Conservation (phyloP, 2,329 filamentous ascomycete genomes). For the Aspergillus amoenus region DNA sequence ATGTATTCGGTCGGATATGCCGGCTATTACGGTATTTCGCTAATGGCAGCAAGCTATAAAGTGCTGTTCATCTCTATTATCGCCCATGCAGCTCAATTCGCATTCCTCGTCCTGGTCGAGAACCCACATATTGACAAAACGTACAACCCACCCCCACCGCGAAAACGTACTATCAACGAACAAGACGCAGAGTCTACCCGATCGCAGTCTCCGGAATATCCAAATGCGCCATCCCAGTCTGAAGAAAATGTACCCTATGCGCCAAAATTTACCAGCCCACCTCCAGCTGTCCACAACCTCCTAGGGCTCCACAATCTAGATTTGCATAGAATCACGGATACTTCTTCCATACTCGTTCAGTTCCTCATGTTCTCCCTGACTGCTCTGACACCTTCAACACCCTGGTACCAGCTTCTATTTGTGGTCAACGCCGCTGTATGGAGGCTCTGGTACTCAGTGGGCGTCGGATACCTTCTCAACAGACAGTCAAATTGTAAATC, state of each 20-base stretch:
- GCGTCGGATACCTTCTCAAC: slow-evolving; percentile 80
- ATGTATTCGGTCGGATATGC: slow-evolving; percentile 99
- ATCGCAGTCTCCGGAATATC: slow-evolving; percentile 31
- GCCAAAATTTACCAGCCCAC: slow-evolving; percentile 50
- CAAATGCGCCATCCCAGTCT: slow-evolving; percentile 32
- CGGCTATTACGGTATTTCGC: slow-evolving; percentile 95
- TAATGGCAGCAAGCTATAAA: slow-evolving; percentile 97
- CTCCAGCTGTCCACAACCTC: slow-evolving; percentile 75
- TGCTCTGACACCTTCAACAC: slow-evolving; percentile 73
- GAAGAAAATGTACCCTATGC: slow-evolving; percentile 39
- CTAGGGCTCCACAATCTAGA: slow-evolving; percentile 83
- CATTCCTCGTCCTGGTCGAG: slow-evolving; percentile 87
- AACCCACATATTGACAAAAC: slow-evolving; percentile 98
- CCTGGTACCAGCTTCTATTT: slow-evolving; percentile 74
- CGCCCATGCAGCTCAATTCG: slow-evolving; percentile 91
- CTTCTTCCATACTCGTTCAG: slow-evolving; percentile 73
- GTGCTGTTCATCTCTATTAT: slow-evolving; percentile 95
- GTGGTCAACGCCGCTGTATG: slow-evolving; percentile 76
- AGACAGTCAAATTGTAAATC: slow-evolving; percentile 85
- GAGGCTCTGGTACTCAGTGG: slow-evolving; percentile 89
- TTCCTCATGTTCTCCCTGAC: slow-evolving; percentile 73
- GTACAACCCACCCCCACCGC: slow-evolving; percentile 84
- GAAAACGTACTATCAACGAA: slow-evolving; percentile 48
- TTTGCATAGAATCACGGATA: slow-evolving; percentile 81
- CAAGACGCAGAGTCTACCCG: slow-evolving; percentile 30